Evolutionary conservation across 805 yeast genomes (phyloP), one percentile per base, ranked within the genome.

Genomic region (Candida sithepensis): DNA sequence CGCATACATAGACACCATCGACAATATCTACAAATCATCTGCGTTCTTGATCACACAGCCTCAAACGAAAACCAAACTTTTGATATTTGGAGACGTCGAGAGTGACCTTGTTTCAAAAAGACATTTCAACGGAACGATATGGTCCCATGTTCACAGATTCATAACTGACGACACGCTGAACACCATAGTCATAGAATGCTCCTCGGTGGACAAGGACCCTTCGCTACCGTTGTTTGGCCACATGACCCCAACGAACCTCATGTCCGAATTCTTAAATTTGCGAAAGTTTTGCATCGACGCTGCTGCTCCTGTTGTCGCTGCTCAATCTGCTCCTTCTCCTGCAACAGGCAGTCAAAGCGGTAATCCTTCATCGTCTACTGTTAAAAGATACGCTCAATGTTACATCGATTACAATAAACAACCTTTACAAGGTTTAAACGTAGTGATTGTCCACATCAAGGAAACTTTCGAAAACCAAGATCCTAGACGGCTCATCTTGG

Each of bases 31-130:
- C 64, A 54, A 74, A 65, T 73, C 82, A 37, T 77, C 88, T 2
- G 84, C 89, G 2, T 90, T 73, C 59, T 67, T 88, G 21, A 59
- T 88, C 32, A 61, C 69, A 14, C 57, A 57, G 21, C 38, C 32
- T 4, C 23, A 30, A 0, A 54, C 72, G 0, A 56, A 65, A 12
- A 53, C 70, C 8, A 68, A 70, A 20, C 42, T 89, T 2, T 63
- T 89, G 8, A 63, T 85, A 2, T 88, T 89, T 73, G 97, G 97
- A 1, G 97, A 90, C 61, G 78, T 88, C 32, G 96, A 90, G 60
- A 75, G 85, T 42, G 96, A 88, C 60, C 36, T 57, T 4, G 61
- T 70, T 1, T 77, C 86, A 9, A 55, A 64, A 7, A 49, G 63
- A 23, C 55, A 69, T 22, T 58, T 61, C 28, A 75, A 79, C 50